Percentiles rank a stretch among this genome's conserved stretches.
These are phyloP conservation scores for Diaporthe sp. DNA, from an alignment of 2,329 filamentous ascomycete genomes.

Conservation along the genomic window DNA sequence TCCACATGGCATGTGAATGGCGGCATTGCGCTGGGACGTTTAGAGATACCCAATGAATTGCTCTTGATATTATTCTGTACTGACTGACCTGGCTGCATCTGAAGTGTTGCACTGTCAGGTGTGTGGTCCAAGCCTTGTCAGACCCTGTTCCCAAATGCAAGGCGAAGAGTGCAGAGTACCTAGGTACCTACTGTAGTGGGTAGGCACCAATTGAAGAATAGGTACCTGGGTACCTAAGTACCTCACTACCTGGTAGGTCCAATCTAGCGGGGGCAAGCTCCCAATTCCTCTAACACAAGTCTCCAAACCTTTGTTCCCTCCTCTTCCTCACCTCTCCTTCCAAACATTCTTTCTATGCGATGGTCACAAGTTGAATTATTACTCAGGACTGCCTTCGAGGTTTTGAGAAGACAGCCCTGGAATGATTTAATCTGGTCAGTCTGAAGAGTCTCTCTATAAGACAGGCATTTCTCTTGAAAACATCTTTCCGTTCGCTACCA, in stretches of 20 bases:
- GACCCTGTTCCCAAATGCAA: neutral
- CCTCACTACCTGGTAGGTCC: neutral
- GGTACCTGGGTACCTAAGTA: neutral
- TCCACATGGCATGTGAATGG: neutral
- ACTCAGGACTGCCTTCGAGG: neutral
- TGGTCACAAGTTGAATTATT: neutral
- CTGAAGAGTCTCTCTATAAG: constrained; percentile 9
- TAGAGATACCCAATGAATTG: constrained; percentile 30
- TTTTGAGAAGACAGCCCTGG: neutral
- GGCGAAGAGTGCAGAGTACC: neutral
- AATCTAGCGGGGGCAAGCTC: neutral
- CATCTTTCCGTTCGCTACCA: constrained; percentile 12
- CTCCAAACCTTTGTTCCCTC: neutral
- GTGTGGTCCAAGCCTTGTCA: neutral
- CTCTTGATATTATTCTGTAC: neutral
- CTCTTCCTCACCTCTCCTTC: neutral
- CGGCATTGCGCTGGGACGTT: neutral
- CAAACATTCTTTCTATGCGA: neutral
- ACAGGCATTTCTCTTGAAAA: neutral
- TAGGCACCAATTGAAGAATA: neutral
- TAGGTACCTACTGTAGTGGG: neutral
- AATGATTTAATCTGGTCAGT: constrained; percentile 4
- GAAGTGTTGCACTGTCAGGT: neutral
- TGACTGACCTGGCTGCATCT: neutral
- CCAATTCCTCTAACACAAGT: neutral